Percentiles rank a stretch among this genome's conserved stretches.
Evolutionary conservation across 176 grass and related monocot genomes (phyloP).

Genomic region (Hyparrhenia diplandra): DNA sequence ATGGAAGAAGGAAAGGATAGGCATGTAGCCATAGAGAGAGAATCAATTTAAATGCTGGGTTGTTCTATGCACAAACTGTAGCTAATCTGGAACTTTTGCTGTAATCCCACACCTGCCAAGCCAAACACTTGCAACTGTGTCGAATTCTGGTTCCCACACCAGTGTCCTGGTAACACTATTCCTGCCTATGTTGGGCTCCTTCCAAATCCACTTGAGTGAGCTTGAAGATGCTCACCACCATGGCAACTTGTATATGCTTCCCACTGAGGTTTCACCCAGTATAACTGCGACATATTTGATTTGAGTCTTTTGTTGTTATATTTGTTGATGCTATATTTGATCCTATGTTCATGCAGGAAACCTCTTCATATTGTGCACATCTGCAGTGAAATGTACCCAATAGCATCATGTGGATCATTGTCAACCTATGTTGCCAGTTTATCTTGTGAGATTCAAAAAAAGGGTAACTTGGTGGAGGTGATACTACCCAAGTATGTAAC

Average conservation of each 20-base stretch:
- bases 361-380: slow-evolving; percentile 56
- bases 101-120: background rate
- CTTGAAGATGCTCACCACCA: background rate
- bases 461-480: slow-evolving; percentile 56
- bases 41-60: background rate
- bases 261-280: background rate
- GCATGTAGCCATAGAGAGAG: background rate
- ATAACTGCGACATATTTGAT: background rate
- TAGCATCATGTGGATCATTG: slow-evolving; percentile 46
- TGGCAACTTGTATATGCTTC: background rate
- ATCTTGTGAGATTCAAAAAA: slow-evolving; percentile 49
- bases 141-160: background rate
- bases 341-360: slow-evolving; percentile 28
- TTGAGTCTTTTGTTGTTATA: background rate
- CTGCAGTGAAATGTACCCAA: slow-evolving; percentile 49
- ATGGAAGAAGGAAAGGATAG: background rate
- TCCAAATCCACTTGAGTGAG: background rate
- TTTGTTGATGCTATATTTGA: background rate
- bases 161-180: background rate
- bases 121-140: background rate
- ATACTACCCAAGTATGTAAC: slow-evolving; percentile 59
- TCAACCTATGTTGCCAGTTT: slow-evolving; percentile 46
- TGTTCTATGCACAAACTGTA: background rate
- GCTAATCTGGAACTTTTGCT: background rate
- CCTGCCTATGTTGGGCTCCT: background rate